A percentile compares a stretch with the other conserved stretches of the same genome.
Evolutionary conservation across 2,329 filamentous ascomycete genomes (phyloP).

Genomic region (Botrytis tulipae): DNA sequence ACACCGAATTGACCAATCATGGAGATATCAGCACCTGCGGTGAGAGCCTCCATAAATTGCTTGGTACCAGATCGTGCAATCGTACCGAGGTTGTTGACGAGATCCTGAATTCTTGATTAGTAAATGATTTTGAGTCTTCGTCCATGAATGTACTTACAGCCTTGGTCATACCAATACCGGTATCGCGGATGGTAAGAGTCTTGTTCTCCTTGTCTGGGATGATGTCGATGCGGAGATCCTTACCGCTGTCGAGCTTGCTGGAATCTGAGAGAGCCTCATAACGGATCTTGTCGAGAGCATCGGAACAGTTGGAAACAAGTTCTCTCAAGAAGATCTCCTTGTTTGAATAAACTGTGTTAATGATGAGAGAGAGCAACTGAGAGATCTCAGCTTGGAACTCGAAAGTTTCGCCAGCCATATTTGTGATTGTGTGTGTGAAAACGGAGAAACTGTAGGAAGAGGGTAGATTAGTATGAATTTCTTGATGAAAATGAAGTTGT

Average conservation of each 20-base stretch:
- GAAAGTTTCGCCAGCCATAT: slow-evolving; percentile 89
- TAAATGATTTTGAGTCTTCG: slow-evolving; percentile 16
- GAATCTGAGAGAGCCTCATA: slow-evolving; percentile 98
- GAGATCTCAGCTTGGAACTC: slow-evolving; percentile 99
- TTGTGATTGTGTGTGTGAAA: slow-evolving; percentile 44
- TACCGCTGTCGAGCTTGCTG: slow-evolving; percentile 93
- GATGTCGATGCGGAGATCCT: slow-evolving; percentile 98
- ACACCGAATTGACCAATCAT: slow-evolving; percentile 99
- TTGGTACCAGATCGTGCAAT: slow-evolving; percentile 99
- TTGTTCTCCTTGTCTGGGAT: slow-evolving; percentile 97
- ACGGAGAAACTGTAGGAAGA: slow-evolving; percentile 16
- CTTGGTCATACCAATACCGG: slow-evolving; percentile 99
- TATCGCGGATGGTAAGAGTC: slow-evolving; percentile 95
- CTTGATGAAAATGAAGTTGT: neutral
- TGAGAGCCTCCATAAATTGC: slow-evolving; percentile 99
- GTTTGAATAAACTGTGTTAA: slow-evolving; percentile 99
- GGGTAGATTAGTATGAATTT: slow-evolving; percentile 1
- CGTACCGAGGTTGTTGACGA: slow-evolving; percentile 99
- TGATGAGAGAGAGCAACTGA: slow-evolving; percentile 99
- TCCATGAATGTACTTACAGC: slow-evolving; percentile 66
- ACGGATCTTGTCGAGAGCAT: slow-evolving; percentile 99
- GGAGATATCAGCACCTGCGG: slow-evolving; percentile 97
- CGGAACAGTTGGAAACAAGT: slow-evolving; percentile 95
- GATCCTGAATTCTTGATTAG: slow-evolving; percentile 63
- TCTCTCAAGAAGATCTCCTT: slow-evolving; percentile 99